A percentile compares a stretch with the other conserved stretches of the same genome.
Conservation (phyloP, 176 grass and related monocot species). For the Oryza coarctata region DNA sequence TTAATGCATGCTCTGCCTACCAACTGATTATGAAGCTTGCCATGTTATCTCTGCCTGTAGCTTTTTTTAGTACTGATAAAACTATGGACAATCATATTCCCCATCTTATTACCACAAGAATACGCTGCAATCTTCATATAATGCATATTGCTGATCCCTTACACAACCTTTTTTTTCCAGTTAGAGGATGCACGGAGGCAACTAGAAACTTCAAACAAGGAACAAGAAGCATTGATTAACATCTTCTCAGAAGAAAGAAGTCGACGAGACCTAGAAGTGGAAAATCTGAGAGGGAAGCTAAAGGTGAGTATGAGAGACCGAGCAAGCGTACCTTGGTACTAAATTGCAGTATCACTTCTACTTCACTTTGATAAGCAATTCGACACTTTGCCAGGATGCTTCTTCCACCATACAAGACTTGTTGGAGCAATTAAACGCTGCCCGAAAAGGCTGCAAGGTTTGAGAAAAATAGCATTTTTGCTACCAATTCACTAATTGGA, state of each 20-base stretch:
- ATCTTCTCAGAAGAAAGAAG: constrained; percentile 96
- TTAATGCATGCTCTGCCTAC: background rate
- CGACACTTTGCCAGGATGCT: constrained; percentile 51
- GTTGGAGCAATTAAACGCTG: constrained; percentile 50
- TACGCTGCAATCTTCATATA: background rate
- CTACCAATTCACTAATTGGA: background rate
- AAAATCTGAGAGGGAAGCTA: constrained; percentile 72
- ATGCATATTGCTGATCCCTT: background rate
- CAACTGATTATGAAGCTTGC: background rate
- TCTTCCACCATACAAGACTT: constrained; percentile 71
- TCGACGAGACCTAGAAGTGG: constrained; percentile 75
- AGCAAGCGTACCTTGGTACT: background rate
- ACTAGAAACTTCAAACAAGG: constrained; percentile 70
- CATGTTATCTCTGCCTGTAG: background rate
- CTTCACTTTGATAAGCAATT: background rate
- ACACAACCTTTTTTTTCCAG: constrained; percentile 42
- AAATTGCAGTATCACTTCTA: constrained; percentile 1
- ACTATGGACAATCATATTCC: background rate
- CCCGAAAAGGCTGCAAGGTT: constrained; percentile 50
- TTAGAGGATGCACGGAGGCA: constrained; percentile 73
- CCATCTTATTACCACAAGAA: background rate
- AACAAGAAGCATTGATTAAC: constrained; percentile 89
- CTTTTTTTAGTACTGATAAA: constrained; percentile 6
- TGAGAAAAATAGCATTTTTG: constrained; percentile 22
- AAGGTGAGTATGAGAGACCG: constrained; percentile 53